Percentiles rank a stretch among this genome's conserved stretches.
These are phyloP conservation scores for Fusarium nygamai DNA, from an alignment of 2,329 filamentous ascomycete genomes.

Conservation along the genomic window DNA sequence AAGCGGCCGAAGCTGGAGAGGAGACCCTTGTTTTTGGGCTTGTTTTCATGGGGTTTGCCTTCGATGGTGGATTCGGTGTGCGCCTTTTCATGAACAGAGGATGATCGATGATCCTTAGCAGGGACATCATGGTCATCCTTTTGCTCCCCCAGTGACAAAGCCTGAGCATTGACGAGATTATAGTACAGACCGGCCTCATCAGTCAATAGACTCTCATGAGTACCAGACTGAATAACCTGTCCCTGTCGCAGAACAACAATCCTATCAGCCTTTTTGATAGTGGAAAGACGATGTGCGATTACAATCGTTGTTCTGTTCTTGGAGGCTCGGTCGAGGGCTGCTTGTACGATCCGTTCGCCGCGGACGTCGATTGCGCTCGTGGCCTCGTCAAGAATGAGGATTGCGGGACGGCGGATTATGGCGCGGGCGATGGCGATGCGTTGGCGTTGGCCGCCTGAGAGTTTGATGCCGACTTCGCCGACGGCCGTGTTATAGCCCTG, in stretches of 20 bases:
- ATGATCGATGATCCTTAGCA: neutral
- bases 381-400: slow-evolving; percentile 80
- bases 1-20: slow-evolving; percentile 63
- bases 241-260: slow-evolving; percentile 82
- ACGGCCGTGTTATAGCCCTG: slow-evolving; percentile 78
- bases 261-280: slow-evolving; percentile 79
- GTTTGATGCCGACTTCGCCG: slow-evolving; percentile 78
- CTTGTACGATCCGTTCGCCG: slow-evolving; percentile 69
- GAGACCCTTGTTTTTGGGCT: slow-evolving; percentile 19
- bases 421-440: slow-evolving; percentile 80
- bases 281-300: slow-evolving; percentile 78
- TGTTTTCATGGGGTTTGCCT: neutral
- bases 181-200: slow-evolving; percentile 71
- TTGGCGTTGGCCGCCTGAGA: slow-evolving; percentile 85
- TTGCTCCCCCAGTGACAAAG: slow-evolving; percentile 61
- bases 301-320: slow-evolving; percentile 74
- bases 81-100: neutral
- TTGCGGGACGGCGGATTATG: slow-evolving; percentile 75
- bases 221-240: slow-evolving; percentile 75
- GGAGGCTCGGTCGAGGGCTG: slow-evolving; percentile 69
- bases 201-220: slow-evolving; percentile 74
- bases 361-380: slow-evolving; percentile 71
- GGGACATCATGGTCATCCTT: neutral
- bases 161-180: slow-evolving; percentile 71
- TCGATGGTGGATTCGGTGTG: neutral